Percentiles rank a stretch among this genome's conserved stretches.
Evolutionary conservation across 1,284 basidiomycete species (phyloP).

Genomic region (Naganishia liquefaciens): DNA sequence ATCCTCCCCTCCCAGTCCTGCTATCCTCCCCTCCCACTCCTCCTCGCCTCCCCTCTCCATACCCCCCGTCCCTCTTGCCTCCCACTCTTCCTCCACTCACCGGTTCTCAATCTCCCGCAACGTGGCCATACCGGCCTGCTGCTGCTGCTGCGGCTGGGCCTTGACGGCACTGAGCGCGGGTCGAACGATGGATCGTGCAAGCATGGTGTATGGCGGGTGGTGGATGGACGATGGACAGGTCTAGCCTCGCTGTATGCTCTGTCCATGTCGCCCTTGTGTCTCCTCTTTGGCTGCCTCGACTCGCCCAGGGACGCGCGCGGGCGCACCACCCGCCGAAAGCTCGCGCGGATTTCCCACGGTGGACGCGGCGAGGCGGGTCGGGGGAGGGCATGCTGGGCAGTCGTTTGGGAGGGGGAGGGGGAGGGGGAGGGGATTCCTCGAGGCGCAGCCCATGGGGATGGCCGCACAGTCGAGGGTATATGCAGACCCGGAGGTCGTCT

Average conservation of each 20-base stretch:
- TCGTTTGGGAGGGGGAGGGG: no score
- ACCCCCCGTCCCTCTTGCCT: neutral
- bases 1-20: conserved; percentile 4
- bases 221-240: neutral
- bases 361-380: neutral
- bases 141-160: conserved; percentile 63
- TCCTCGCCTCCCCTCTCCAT: conserved; percentile 4
- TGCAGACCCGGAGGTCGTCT: no score
- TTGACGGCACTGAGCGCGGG: conserved; percentile 58
- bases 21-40: conserved; percentile 1
- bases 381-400: no score
- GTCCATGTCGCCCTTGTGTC: no score
- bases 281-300: neutral
- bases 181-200: conserved; percentile 56
- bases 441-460: no score
- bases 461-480: no score
- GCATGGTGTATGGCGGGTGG: conserved; percentile 1
- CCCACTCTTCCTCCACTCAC: conserved; percentile 40
- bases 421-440: no score
- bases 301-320: neutral
- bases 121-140: conserved; percentile 86
- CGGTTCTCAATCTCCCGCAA: conserved; percentile 96
- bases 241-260: no score
- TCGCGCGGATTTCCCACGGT: conserved; percentile 1
- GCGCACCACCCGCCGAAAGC: conserved; percentile 7